These are phyloP conservation scores for Aspergillus sp. DNA, from an alignment of 2,329 filamentous ascomycete genomes.

Conservation along the genomic window DNA sequence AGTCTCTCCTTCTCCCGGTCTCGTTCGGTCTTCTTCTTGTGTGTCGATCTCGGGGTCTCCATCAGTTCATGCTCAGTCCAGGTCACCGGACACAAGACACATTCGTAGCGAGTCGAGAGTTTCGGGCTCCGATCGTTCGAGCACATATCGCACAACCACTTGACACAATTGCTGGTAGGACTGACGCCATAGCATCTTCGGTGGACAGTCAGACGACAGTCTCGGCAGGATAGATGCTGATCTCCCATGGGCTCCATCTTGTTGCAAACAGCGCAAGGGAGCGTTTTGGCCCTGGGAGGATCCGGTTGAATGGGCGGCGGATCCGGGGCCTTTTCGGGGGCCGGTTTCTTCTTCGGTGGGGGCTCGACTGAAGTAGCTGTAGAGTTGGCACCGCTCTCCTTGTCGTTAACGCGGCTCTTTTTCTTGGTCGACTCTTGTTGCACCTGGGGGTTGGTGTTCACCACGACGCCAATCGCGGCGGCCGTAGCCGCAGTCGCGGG, in stretches of 20 bases:
- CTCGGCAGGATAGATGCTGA: conserved; percentile 73
- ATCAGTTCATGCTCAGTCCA: conserved; percentile 79
- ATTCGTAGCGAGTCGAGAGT: conserved; percentile 92
- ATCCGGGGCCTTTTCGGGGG: conserved; percentile 55
- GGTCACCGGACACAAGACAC: conserved; percentile 84
- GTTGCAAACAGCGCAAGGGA: conserved; percentile 84
- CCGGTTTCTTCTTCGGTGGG: conserved; percentile 63
- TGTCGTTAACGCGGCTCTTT: conserved; percentile 55
- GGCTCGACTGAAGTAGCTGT: conserved; percentile 46
- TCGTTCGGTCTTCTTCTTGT: conserved; percentile 89
- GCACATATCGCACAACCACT: conserved; percentile 97
- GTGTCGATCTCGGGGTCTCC: conserved; percentile 73
- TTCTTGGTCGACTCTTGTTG: conserved; percentile 59
- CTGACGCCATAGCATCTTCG: conserved; percentile 89
- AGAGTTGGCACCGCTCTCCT: conserved; percentile 50
- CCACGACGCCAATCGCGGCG: conserved; percentile 41
- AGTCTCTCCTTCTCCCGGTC: conserved; percentile 84
- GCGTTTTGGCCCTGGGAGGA: conserved; percentile 71
- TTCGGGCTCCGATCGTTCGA: conserved; percentile 88
- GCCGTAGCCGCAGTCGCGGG: conserved; percentile 45
- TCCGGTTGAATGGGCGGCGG: conserved; percentile 69
- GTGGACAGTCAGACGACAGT: conserved; percentile 90
- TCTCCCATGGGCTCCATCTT: conserved; percentile 70
- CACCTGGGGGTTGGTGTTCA: conserved; percentile 34
- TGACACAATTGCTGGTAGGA: conserved; percentile 64